These are phyloP conservation scores for Picea sitchensis DNA, from an alignment of 75 land plant species.

Conservation along the genomic window DNA sequence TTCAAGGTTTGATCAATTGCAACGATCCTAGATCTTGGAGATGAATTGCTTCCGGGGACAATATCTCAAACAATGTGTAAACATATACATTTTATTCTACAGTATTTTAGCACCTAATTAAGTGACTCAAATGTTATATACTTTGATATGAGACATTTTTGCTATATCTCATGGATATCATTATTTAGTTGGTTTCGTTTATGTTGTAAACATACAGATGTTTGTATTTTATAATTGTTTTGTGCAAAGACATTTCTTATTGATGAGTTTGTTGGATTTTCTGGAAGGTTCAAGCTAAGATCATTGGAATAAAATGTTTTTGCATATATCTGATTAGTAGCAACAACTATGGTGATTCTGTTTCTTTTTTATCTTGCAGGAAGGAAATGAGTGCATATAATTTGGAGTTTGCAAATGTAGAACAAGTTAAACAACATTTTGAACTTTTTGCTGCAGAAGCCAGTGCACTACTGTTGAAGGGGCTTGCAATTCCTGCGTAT, in stretches of 20 bases:
- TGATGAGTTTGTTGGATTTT: not conserved
- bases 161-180: not conserved
- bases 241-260: not conserved
- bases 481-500: slow-evolving; percentile 96
- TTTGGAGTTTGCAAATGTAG: slow-evolving; percentile 74
- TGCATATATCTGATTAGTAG: not conserved
- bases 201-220: not conserved
- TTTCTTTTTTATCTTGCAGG: slow-evolving; percentile 37
- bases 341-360: not conserved
- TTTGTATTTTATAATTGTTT: not conserved
- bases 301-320: not conserved
- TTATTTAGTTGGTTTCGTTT: not conserved
- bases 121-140: too few relatives aligned
- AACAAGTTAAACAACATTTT: slow-evolving; percentile 66
- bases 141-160: not conserved
- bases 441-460: slow-evolving; percentile 84
- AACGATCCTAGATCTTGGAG: not conserved
- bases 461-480: slow-evolving; percentile 49
- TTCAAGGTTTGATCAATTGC: not conserved
- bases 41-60: too few relatives aligned
- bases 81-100: too few relatives aligned
- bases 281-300: not conserved
- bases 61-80: too few relatives aligned
- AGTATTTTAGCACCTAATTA: too few relatives aligned
- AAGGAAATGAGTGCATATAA: slow-evolving; percentile 97